Evolutionary conservation across 306 rosid species (phyloP).

Genomic region (Citrullus amarus): DNA sequence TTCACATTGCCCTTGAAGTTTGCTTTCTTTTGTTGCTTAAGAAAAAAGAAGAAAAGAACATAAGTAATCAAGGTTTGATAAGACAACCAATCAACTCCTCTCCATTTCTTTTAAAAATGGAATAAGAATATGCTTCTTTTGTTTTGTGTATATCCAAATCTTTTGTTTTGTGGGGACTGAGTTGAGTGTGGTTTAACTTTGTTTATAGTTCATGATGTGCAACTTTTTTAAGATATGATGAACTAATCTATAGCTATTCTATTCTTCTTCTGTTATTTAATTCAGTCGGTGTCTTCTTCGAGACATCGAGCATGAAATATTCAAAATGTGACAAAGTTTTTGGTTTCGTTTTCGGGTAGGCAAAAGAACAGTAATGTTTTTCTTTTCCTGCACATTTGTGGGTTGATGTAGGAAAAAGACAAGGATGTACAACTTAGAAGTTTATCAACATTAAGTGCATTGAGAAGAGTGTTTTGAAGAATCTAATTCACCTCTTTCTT

Average conservation of each 20-base stretch:
- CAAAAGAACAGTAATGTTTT: neutral
- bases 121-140: neutral
- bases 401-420: conserved; percentile 1
- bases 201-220: neutral
- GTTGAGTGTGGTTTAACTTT: neutral
- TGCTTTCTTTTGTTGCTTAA: neutral
- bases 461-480: conserved; percentile 3
- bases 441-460: neutral
- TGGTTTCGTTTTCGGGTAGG: neutral
- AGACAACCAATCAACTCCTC: neutral
- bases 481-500: conserved; percentile 7
- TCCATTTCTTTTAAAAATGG: neutral
- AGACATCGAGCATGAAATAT: neutral
- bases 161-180: neutral
- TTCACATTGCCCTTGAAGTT: neutral
- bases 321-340: neutral
- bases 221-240: neutral
- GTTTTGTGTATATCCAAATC: neutral
- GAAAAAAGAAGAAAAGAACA: neutral
- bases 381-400: neutral
- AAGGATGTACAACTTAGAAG: neutral
- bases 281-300: neutral
- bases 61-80: neutral
- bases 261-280: neutral
- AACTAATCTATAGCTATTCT: neutral